Evolutionary conservation across 1,139 yeast genomes (phyloP), one percentile per base, ranked within the genome.

Genomic region (Hanseniaspora sp.): DNA sequence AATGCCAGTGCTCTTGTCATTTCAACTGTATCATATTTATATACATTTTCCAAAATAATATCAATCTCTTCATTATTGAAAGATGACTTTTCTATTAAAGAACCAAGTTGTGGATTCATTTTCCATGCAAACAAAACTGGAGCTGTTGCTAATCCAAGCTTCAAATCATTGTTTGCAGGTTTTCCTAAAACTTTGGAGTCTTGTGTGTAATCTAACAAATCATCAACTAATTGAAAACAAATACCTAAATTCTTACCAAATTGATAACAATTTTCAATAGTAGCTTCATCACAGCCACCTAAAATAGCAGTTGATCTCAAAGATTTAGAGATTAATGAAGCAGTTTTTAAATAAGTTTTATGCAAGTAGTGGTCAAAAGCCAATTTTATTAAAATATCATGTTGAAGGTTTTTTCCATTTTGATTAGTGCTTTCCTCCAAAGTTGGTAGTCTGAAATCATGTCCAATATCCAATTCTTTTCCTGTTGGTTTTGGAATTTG

Each of bases 51-150:
- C 51, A 92, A 75, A 1, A 96, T 95, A 38, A 73, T 69, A 61
- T 85, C 90, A 38, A 90, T 84, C 66, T 92, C 98, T 1, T 95
- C 95, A 0, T 82, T 80, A 58, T 79, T 72, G 53, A 77, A 74
- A 67, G 92, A 94, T 68, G 90, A 87, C 58, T 98, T 78, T 39
- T 80, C 81, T 61, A 92, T 88, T 65, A 90, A 70, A 35, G 79
- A 82, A 1, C 96, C 97, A 54, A 92, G 72, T 58, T 82, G 85
- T 0, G 96, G 95, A 62, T 79, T 80, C 65, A 83, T 80, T 63
- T 79, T 81, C 98, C 98, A 92, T 1, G 98, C 97, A 70, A 77
- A 92, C 56, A 92, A 72, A 5, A 92, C 90, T 2, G 99, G 99
- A 0, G 97, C 97, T 0, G 99, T 92, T 1, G 97, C 97, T 59